Conservation (phyloP, 768 basidiomycete genomes). For the Tulasnella sp. region DNA sequence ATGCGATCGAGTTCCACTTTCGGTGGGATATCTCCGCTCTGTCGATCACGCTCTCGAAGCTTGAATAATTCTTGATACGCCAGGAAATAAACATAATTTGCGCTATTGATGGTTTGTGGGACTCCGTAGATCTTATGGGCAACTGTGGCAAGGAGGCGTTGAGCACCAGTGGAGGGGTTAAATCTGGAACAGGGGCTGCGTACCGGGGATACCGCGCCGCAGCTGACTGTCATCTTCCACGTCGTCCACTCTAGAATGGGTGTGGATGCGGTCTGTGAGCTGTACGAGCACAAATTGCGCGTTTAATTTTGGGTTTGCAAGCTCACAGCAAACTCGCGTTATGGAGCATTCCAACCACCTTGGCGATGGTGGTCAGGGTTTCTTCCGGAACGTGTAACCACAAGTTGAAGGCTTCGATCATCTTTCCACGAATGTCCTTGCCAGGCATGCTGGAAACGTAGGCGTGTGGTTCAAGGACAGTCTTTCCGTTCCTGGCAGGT, state of each 20-base stretch:
- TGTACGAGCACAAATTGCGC: background rate
- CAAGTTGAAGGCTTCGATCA: conserved; percentile 88
- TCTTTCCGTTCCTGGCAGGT: conserved; percentile 36
- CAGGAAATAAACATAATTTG: conserved; percentile 95
- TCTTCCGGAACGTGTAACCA: conserved; percentile 82
- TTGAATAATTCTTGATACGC: conserved; percentile 81
- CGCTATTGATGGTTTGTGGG: conserved; percentile 95
- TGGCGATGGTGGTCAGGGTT: conserved; percentile 68
- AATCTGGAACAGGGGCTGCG: background rate
- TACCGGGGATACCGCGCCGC: conserved; percentile 76
- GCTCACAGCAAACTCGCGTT: conserved; percentile 85
- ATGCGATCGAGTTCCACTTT: conserved; percentile 55
- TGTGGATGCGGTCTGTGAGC: conserved; percentile 11
- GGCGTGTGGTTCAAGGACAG: conserved; percentile 79
- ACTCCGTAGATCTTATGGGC: conserved; percentile 95
- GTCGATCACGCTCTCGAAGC: conserved; percentile 41
- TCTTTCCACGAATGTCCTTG: conserved; percentile 82
- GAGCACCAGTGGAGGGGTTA: background rate
- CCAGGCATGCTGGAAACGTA: conserved; percentile 83
- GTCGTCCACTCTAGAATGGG: conserved; percentile 81
- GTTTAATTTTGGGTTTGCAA: background rate
- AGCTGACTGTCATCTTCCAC: conserved; percentile 90
- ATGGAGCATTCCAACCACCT: conserved; percentile 90
- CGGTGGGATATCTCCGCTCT: conserved; percentile 36
- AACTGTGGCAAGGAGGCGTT: conserved; percentile 47